phyloP scores from a whole-genome alignment of 441 rosid species.

The Codiaeum variegatum region DNA sequence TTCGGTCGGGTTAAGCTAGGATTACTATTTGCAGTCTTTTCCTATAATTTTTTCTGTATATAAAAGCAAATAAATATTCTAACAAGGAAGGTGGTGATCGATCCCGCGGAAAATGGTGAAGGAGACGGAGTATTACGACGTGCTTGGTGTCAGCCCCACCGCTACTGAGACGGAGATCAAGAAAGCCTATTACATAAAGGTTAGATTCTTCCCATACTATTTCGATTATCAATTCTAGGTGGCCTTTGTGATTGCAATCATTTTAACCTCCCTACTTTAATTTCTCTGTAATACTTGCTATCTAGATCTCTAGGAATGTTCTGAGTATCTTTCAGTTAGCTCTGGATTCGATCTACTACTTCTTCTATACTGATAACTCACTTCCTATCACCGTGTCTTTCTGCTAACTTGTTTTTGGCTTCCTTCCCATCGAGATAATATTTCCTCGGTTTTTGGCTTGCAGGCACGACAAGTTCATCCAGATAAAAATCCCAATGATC shows the following conservation, averaged over 20 bases:
- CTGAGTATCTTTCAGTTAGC: background rate
- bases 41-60: background rate
- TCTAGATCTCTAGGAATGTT: constrained; percentile 5
- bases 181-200: constrained; percentile 96
- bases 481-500: constrained; percentile 93
- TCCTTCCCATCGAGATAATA: background rate
- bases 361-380: background rate
- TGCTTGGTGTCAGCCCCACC: constrained; percentile 86
- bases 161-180: constrained; percentile 94
- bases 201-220: background rate
- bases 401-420: background rate
- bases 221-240: background rate
- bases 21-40: background rate
- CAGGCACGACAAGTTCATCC: constrained; percentile 99
- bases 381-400: background rate
- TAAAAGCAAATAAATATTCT: background rate
- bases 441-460: constrained; percentile 17
- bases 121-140: constrained; percentile 94
- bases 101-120: constrained; percentile 56
- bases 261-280: background rate
- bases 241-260: background rate
- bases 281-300: background rate
- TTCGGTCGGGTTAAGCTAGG: background rate
- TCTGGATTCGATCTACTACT: constrained; percentile 1
- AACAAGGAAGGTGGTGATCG: background rate